These are phyloP conservation scores for Karstenula rhodostoma DNA, from an alignment of 2,329 filamentous ascomycete genomes.

Conservation along the genomic window DNA sequence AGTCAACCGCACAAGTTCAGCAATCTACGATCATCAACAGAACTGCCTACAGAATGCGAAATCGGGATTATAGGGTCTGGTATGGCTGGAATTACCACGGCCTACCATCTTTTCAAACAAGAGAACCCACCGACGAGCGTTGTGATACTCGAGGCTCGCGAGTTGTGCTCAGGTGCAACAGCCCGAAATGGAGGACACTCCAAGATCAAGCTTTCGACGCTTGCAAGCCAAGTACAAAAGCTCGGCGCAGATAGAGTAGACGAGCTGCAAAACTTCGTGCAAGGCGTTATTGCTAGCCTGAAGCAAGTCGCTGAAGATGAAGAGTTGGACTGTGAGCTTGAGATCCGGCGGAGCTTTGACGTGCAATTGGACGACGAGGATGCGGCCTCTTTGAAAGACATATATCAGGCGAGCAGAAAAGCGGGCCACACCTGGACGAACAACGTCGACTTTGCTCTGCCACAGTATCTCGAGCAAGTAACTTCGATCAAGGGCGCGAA, in stretches of 20 bases:
- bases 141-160: conserved; percentile 34
- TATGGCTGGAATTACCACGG: conserved; percentile 43
- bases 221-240: conserved; percentile 25
- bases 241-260: conserved; percentile 16
- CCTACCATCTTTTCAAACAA: conserved; percentile 37
- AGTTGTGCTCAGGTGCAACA: conserved; percentile 35
- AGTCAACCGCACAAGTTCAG: conserved; percentile 38
- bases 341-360: conserved; percentile 33
- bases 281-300: conserved; percentile 20
- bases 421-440: conserved; percentile 28
- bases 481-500: conserved; percentile 31
- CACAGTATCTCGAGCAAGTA: conserved; percentile 21
- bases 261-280: conserved; percentile 28
- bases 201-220: conserved; percentile 54
- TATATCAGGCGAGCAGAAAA: conserved; percentile 19
- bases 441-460: conserved; percentile 21
- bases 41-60: conserved; percentile 36
- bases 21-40: conserved; percentile 37
- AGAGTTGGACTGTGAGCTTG: conserved; percentile 34
- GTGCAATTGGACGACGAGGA: conserved; percentile 23
- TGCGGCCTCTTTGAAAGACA: conserved; percentile 12
- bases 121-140: conserved; percentile 20
- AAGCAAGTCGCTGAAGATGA: conserved; percentile 27
- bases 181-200: conserved; percentile 53
- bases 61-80: conserved; percentile 47